Evolutionary conservation across 2,329 filamentous ascomycete genomes (phyloP).

Genomic region (Phyllosticta citrichinensis): DNA sequence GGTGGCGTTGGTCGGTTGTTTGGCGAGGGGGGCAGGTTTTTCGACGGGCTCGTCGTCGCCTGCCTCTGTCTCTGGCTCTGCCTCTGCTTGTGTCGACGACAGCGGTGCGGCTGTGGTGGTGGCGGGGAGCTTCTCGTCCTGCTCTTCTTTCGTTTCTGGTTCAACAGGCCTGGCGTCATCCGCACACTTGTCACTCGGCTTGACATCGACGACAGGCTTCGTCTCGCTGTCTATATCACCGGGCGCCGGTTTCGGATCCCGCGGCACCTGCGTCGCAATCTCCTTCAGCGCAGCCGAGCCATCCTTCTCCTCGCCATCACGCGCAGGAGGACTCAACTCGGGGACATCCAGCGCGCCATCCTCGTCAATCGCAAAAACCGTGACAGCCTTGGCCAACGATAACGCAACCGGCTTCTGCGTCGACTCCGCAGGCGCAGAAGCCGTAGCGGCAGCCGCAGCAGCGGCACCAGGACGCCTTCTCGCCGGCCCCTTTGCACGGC

Average conservation of each 20-base stretch:
- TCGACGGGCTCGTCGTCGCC: too few species aligned
- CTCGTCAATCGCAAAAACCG: conserved; percentile 26
- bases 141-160: background rate
- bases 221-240: background rate
- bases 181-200: background rate
- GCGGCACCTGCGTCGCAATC: conserved; percentile 6
- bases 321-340: background rate
- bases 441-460: conserved; percentile 21
- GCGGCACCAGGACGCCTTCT: conserved; percentile 54
- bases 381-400: conserved; percentile 19
- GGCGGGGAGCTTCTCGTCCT: background rate
- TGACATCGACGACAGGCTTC: background rate
- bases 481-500: conserved; percentile 77
- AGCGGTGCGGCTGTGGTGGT: too few species aligned
- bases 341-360: conserved; percentile 25
- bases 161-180: background rate
- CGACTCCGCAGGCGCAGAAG: conserved; percentile 21
- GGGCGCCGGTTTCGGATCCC: conserved; percentile 5
- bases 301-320: background rate
- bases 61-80: too few species aligned
- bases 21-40: background rate
- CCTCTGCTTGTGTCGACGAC: background rate
- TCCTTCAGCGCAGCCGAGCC: background rate
- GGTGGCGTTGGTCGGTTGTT: background rate
- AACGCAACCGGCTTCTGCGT: conserved; percentile 8